A percentile compares a stretch with the other conserved stretches of the same genome.
These are phyloP conservation scores for Solanum ahanhuiri DNA, from an alignment of 257 asterid species.

Conservation along the genomic window DNA sequence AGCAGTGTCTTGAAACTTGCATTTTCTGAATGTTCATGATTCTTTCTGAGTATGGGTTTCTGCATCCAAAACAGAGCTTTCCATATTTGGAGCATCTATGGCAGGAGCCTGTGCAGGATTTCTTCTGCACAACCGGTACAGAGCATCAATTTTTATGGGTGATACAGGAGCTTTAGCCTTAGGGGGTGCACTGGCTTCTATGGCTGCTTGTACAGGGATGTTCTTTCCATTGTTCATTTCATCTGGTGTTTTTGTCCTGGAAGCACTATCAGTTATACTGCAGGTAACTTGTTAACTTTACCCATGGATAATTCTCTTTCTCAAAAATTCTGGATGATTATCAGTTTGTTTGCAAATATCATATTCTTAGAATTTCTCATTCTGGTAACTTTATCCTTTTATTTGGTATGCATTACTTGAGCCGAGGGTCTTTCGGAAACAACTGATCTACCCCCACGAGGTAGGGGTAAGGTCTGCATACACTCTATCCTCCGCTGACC, in stretches of 20 bases:
- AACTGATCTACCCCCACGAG: neutral
- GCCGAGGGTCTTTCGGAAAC: neutral
- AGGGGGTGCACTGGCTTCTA: conserved; percentile 93
- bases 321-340: neutral
- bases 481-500: neutral
- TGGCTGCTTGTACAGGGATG: conserved; percentile 97
- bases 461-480: neutral
- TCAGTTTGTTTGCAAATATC: neutral
- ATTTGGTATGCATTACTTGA: neutral
- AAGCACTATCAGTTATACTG: conserved; percentile 43
- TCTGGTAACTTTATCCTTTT: neutral
- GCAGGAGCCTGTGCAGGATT: conserved; percentile 96
- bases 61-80: conserved; percentile 43
- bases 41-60: conserved; percentile 7
- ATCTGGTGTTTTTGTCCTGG: conserved; percentile 60
- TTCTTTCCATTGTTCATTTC: conserved; percentile 77
- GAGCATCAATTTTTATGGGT: conserved; percentile 80
- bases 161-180: conserved; percentile 82
- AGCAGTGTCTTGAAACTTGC: neutral
- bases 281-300: conserved; percentile 35
- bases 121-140: conserved; percentile 70
- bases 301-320: neutral
- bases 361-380: neutral
- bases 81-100: conserved; percentile 93
- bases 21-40: neutral